Base-by-base conservation (phyloP, 495 filamentous ascomycete genomes). In the Glarea lozoyensis region DNA sequence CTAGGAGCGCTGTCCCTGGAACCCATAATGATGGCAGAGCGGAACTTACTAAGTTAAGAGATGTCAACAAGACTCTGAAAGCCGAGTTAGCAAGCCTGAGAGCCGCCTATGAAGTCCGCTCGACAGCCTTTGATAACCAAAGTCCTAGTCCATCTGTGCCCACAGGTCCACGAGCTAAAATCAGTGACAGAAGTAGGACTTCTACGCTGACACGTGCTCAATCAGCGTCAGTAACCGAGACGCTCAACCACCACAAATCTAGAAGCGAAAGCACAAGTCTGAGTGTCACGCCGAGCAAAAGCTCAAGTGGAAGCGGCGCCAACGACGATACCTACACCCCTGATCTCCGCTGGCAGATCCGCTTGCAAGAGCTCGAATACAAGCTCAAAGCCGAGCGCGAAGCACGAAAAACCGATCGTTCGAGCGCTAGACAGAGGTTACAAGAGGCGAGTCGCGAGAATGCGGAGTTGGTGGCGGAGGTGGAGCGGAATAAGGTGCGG, bases 301-400 rank as follows among this genome's bases (percentile, higher is more conserved):
- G 29, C 4, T 15, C 20, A 1, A 22, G 25, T 4, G 12, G 31
- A 11, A 31, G 29, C 30, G 32, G 22, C 10, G 3, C 32, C 17
- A 18, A 33, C 9, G 48, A 42, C 18, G 40, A 44, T 4, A 42
- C 43, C 10, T 46, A 53, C 13, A 18, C 27, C 1, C 73, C 73
- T 40, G 81, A 92, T 43, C 78, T 82, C 54, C 68, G 75, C 23
- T 97, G 86, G 86, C 79, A 88, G 52, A 73, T 93, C 34, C 68
- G 93, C 15, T 64, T 98, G 13, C 74, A 82, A 39, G 88, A 96
- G 50, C 60, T 97, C 31, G 93, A 98, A 69, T 75, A 80, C 55
- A 75, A 89, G 50, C 69, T 98, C 20, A 94, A 95, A 54, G 79
- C 81, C 15, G 92, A 98, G 60, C 66, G 92, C 9, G 92, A 96